These are phyloP conservation scores for Borovskyia barvae DNA, from an alignment of 208 protist genomes.

Conservation along the genomic window DNA sequence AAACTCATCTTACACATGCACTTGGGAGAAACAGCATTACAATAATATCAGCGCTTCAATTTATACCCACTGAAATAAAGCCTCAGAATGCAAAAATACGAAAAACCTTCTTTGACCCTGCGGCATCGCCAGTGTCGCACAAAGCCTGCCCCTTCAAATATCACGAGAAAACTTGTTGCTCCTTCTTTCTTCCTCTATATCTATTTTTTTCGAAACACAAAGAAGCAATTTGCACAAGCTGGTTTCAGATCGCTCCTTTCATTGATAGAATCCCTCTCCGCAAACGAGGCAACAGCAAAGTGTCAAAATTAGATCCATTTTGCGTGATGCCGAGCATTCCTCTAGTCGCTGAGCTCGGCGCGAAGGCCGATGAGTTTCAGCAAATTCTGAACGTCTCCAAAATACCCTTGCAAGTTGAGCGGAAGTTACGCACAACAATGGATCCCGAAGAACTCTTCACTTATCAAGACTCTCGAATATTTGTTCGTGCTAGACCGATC, in stretches of 20 bases:
- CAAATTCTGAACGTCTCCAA: conserved; percentile 64
- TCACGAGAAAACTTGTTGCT: too few species aligned
- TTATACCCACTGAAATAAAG: too few species aligned
- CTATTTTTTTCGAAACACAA: conserved; percentile 3
- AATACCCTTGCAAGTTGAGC: conserved; percentile 42
- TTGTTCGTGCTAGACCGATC: conserved; percentile 80
- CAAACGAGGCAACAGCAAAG: conserved; percentile 2
- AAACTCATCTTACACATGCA: too few species aligned
- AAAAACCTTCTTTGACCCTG: too few species aligned
- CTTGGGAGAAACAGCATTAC: too few species aligned
- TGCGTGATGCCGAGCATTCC: conserved; percentile 81
- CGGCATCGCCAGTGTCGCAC: too few species aligned
- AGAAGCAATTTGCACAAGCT: conserved; percentile 1
- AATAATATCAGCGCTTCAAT: too few species aligned
- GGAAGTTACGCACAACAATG: conserved; percentile 58
- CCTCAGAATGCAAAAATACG: too few species aligned
- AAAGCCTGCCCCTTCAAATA: too few species aligned
- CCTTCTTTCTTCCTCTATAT: conserved; percentile 13
- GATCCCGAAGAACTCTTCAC: conserved; percentile 80
- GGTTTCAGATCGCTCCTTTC: neutral
- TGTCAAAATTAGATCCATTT: neutral
- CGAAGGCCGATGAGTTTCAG: conserved; percentile 83
- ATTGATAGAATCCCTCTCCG: too few species aligned
- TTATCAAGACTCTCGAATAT: conserved; percentile 81
- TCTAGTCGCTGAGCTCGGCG: conserved; percentile 78